Evolutionary conservation across 106 monocot genomes (phyloP), one percentile per base, ranked within the genome.

Genomic region (Amphibolis antarctica): DNA sequence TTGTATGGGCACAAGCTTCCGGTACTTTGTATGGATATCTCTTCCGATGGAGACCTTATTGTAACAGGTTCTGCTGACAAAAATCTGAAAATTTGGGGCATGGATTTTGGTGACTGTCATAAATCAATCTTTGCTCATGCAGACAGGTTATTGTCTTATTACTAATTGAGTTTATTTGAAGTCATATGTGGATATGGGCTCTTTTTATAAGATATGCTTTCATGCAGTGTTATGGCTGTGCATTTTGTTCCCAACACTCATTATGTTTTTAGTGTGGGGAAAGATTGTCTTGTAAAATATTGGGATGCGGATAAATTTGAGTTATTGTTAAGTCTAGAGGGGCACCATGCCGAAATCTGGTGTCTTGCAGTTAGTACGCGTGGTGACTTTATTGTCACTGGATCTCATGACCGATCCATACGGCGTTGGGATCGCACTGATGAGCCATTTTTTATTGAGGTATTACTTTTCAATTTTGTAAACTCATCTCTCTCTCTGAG

Each of bases 241-340:
- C 81, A 90, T 60, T 98, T 98, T 65, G 91, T 98, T 24, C 66
- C 55, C 17, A 91, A 91, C 53, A 98, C 87, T 30, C 98, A 98
- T 61, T 89, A 98, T 71, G 51, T 98, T 69, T 98, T 98, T 55
- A 91, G 84, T 63, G 90, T 87, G 68, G 98, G 98, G 44, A 91
- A 85, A 81, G 98, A 98, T 71, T 78, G 90, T 20, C 71, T 87
- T 63, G 66, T 98, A 27, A 98, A 91, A 74, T 98, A 91, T 53
- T 91, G 98, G 98, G 91, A 98, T 87, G 98, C 89, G 54, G 98
- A 90, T 68, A 98, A 91, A 65, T 98, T 98, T 71, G 83, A 98
- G 77, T 63, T 85, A 47, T 73, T 98, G 44, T 71, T 98, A 55
- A 83, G 85, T 74, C 82, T 98, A 36, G 87, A 87, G 63, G 98